A percentile compares a stretch with the other conserved stretches of the same genome.
Evolutionary conservation across 805 yeast species (phyloP).

Genomic region (Allodekkera sacchari): DNA sequence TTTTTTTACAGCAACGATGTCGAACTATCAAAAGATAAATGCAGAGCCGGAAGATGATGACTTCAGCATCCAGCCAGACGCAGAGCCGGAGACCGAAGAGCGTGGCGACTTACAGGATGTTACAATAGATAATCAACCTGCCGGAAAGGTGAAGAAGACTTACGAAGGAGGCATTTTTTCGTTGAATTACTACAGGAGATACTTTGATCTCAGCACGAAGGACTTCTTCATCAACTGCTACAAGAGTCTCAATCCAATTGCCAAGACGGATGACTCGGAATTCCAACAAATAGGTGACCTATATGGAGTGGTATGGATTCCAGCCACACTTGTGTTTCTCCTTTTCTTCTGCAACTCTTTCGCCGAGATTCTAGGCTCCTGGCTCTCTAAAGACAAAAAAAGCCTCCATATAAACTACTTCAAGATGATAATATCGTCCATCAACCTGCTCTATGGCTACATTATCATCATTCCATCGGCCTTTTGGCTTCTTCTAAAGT

Average conservation of each 20-base stretch:
- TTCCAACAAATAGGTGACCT: constrained; percentile 52
- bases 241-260: constrained; percentile 49
- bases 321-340: constrained; percentile 68
- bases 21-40: constrained; percentile 4
- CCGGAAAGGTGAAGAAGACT: constrained; percentile 13
- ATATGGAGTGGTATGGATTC: constrained; percentile 88
- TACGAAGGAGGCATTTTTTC: constrained; percentile 42
- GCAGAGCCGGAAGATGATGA: constrained; percentile 10
- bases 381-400: constrained; percentile 28
- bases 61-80: constrained; percentile 18
- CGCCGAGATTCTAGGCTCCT: constrained; percentile 51
- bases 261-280: constrained; percentile 24
- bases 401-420: constrained; percentile 43
- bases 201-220: constrained; percentile 59
- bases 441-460: constrained; percentile 69
- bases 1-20: neutral
- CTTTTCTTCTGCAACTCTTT: constrained; percentile 72
- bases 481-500: constrained; percentile 44
- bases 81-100: neutral
- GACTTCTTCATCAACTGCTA: constrained; percentile 50
- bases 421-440: constrained; percentile 55
- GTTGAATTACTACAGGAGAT: constrained; percentile 52
- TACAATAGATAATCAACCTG: neutral
- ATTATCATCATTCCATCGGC: constrained; percentile 55
- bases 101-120: constrained; percentile 3